A percentile compares a stretch with the other conserved stretches of the same genome.
Evolutionary conservation across 352 stramenopile genomes (phyloP).

Genomic region (Pythium vanterpoolii): DNA sequence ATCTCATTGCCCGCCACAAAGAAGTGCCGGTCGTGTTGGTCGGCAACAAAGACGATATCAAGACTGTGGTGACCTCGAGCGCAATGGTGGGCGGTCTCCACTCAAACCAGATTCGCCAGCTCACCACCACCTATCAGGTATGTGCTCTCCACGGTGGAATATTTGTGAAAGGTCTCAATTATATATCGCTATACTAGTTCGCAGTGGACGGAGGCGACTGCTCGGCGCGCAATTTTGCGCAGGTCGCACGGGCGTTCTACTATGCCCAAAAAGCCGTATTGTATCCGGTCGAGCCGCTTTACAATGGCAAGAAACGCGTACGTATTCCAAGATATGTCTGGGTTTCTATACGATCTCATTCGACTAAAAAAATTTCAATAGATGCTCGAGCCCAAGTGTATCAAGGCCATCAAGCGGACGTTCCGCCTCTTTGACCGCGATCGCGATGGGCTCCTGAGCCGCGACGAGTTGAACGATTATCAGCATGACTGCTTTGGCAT

Average conservation of each 20-base stretch:
- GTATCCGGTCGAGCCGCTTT: slow-evolving; percentile 85
- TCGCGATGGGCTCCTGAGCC: slow-evolving; percentile 73
- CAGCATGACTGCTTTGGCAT: slow-evolving; percentile 88
- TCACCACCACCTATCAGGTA: slow-evolving; percentile 75
- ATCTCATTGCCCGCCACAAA: slow-evolving; percentile 85
- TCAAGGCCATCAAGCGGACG: slow-evolving; percentile 83
- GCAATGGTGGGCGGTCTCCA: slow-evolving; percentile 44
- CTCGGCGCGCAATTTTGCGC: slow-evolving; percentile 86
- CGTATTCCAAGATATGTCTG: neutral
- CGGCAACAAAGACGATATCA: slow-evolving; percentile 87
- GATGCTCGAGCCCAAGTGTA: slow-evolving; percentile 76
- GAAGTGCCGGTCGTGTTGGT: slow-evolving; percentile 86
- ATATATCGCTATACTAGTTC: slow-evolving; percentile 39
- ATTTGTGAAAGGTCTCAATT: neutral
- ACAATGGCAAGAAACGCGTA: slow-evolving; percentile 83
- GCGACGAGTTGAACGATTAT: slow-evolving; percentile 87
- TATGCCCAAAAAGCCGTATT: slow-evolving; percentile 87
- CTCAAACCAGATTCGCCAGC: slow-evolving; percentile 62
- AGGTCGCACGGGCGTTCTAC: slow-evolving; percentile 87
- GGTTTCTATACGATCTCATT: neutral
- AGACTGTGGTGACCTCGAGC: slow-evolving; percentile 53
- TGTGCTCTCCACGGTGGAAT: neutral
- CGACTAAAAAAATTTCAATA: too few species aligned
- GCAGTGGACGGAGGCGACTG: slow-evolving; percentile 81
- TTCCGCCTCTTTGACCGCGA: slow-evolving; percentile 87